Evolutionary conservation across 2,329 filamentous ascomycete genomes (phyloP), one percentile per base, ranked within the genome.

Genomic region (Phialemonium atrogriseum): DNA sequence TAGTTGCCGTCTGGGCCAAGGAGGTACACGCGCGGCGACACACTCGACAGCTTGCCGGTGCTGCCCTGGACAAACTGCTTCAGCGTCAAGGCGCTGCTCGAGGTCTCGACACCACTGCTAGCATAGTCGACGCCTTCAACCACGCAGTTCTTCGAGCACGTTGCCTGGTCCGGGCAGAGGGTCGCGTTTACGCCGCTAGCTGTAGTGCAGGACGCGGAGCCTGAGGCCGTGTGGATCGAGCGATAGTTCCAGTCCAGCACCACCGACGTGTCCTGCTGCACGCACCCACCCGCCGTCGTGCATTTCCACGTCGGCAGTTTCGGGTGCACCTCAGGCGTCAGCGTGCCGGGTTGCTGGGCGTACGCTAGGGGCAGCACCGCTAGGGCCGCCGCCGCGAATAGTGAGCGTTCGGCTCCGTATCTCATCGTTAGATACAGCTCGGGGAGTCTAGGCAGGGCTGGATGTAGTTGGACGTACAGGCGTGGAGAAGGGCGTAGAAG

Each of bases 1-100:
- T 79, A 79, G 28, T 65, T 66, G 36, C 56, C 59, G 32, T 69
- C 64, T 31, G 61, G 56, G 40, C 27, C 54, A 38, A 64, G 61
- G 51, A 78, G 62, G 35, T 77, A 80, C 24, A 75, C 51, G 34
- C 75, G 64, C 5, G 70, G 49, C 1, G 49, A 49, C 5, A 44
- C 46, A 12, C 29, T 37, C 14, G 30, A 35, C 12, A 44, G 33
- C 7, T 36, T 35, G 14, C 38, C 42, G 11, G 35, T 34, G 7
- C 38, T 29, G 7, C 19, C 26, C 9, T 41, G 33, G 30, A 50
- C 43, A 24, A 46, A 51, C 30, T 50, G 48, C 21, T 44, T 39
- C 40, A 52, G 35, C 7, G 47, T 51, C 36, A 52, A 21, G 15
- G 47, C 35, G 7, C 44, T 37, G 12, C 47, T 46, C 2, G 42